Percentiles rank a stretch among this genome's conserved stretches.
Evolutionary conservation across 108 stramenopile genomes (phyloP).

Genomic region (Mayamaea pseudoterrestris): DNA sequence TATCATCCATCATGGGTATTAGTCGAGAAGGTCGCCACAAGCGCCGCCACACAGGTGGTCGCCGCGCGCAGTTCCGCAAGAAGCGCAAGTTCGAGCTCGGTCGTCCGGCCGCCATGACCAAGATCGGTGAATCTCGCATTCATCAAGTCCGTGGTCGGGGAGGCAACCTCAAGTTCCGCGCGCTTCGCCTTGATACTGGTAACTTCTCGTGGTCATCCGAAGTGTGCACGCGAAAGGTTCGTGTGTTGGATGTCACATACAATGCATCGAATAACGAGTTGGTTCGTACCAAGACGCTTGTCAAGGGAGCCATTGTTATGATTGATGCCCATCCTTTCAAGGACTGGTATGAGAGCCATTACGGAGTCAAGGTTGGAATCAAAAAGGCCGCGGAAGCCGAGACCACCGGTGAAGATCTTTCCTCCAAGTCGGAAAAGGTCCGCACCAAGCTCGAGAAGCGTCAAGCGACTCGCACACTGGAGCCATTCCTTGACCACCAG

Average conservation of each 20-base stretch:
- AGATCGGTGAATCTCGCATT: constrained; percentile 92
- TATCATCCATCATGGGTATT: constrained; percentile 67
- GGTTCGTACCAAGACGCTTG: constrained; percentile 99
- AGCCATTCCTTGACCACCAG: constrained; percentile 85
- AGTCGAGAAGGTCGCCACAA: constrained; percentile 98
- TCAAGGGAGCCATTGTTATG: constrained; percentile 96
- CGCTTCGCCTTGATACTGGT: constrained; percentile 90
- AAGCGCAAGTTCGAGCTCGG: constrained; percentile 99
- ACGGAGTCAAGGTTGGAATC: constrained; percentile 87
- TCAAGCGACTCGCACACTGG: constrained; percentile 78
- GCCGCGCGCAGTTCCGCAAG: constrained; percentile 91
- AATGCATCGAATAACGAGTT: constrained; percentile 99
- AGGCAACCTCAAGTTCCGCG: constrained; percentile 96
- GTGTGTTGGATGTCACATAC: constrained; percentile 98
- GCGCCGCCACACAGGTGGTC: constrained; percentile 99
- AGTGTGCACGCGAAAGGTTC: constrained; percentile 96
- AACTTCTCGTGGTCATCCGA: constrained; percentile 99
- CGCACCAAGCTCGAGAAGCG: constrained; percentile 75
- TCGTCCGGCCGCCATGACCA: constrained; percentile 97
- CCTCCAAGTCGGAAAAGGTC: constrained; percentile 58
- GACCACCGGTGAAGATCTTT: constrained; percentile 27
- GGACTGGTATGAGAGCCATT: constrained; percentile 96
- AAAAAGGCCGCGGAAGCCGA: constrained; percentile 75
- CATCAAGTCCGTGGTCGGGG: constrained; percentile 88
- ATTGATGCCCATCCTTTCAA: constrained; percentile 99